Base-by-base conservation (phyloP, 2,329 filamentous ascomycete genomes). In the Scedosporium dehoogii region DNA sequence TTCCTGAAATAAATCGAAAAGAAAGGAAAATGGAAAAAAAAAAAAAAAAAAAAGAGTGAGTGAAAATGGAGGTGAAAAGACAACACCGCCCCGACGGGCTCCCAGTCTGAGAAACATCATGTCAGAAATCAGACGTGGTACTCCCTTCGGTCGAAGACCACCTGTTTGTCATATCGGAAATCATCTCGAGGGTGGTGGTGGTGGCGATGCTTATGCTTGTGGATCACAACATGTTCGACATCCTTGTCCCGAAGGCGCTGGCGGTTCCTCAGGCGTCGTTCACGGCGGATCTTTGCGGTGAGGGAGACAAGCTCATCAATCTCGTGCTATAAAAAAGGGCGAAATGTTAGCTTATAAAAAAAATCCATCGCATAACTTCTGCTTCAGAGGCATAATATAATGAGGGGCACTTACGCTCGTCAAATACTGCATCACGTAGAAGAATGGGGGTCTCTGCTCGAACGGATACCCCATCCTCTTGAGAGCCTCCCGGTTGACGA, bases 371-470 rank as follows among this genome's bases (percentile, higher is more conserved):
- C 18, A 10, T n/a, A 57, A 57, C 14, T 57, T 4, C 4, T 27
- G 14, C 53, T 57, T 29, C 7, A 18, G 16, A 27, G n/a, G n/a
- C n/a, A n/a, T n/a, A n/a, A n/a, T n/a, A 27, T 18, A 12, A 25
- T 27, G 29, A 25, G 21, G 29, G 29, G 33, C 25, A 42, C 64
- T 57, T 29, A 59, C 59, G 4, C 33, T 59, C 12, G 18, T 80
- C 61, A 99, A 81, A 73, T 96, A 97, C 66, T 93, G 86, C 79
- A 96, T 93, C 56, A 97, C 85, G 74, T 97, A 97, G 75, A 90
- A 97, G 75, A 91, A 96, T 65, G 83, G 85, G 61, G 91, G 88
- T 0, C 91, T 94, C 79, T 97, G 92, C 72, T 97, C 91, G 70
- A 87, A 97, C 64, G 90, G 86, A 74, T 96, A 97, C 2, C 91